These are phyloP conservation scores for Saccharomycopsis amapae DNA, from an alignment of 805 yeast genomes.

Conservation along the genomic window DNA sequence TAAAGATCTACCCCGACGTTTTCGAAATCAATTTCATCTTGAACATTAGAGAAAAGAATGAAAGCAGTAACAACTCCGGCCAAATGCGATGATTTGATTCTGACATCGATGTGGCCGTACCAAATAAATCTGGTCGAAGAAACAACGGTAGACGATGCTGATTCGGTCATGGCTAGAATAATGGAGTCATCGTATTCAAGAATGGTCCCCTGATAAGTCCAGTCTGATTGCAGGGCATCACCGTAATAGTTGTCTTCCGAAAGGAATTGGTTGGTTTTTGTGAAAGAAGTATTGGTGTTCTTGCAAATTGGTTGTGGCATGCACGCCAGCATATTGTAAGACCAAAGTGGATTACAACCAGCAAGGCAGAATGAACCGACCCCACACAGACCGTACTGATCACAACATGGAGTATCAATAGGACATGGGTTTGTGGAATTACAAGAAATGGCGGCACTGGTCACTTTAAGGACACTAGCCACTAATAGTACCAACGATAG, in stretches of 20 bases:
- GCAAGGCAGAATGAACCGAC: constrained; percentile 73
- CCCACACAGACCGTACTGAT: constrained; percentile 75
- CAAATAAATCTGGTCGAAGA: constrained; percentile 75
- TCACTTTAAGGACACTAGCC: too few relatives aligned
- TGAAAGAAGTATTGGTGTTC: constrained; percentile 38
- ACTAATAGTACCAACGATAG: too few relatives aligned
- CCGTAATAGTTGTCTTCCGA: constrained; percentile 51
- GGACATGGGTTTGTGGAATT: constrained; percentile 59
- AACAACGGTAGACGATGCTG: constrained; percentile 69
- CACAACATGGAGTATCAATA: constrained; percentile 75
- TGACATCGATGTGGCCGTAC: constrained; percentile 77
- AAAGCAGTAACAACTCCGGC: constrained; percentile 81
- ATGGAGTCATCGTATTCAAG: constrained; percentile 48
- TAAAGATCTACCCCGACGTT: constrained; percentile 70
- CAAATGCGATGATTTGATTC: constrained; percentile 64
- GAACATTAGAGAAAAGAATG: constrained; percentile 72
- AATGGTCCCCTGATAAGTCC: constrained; percentile 58
- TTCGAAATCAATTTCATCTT: constrained; percentile 89
- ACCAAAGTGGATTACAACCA: constrained; percentile 76
- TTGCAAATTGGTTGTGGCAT: constrained; percentile 80
- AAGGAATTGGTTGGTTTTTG: constrained; percentile 29
- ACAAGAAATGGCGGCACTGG: constrained; percentile 38
- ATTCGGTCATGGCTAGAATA: constrained; percentile 71
- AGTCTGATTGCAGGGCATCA: constrained; percentile 56
- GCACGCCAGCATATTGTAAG: constrained; percentile 62